Base-by-base conservation (phyloP, 1,139 yeast genomes). In the Wickerhamomyces sp. region DNA sequence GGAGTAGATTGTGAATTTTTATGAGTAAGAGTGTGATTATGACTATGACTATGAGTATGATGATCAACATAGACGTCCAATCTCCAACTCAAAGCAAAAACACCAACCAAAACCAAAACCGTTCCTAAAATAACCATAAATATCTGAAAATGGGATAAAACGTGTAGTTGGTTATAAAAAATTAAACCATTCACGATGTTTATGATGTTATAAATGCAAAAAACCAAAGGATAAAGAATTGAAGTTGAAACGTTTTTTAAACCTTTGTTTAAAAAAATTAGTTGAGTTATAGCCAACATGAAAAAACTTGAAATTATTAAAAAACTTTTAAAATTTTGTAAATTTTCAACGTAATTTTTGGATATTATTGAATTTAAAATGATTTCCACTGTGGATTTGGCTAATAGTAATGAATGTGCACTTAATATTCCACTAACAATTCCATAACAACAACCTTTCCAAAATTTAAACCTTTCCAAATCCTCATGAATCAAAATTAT, bases 391-490 rank as follows among this genome's bases (percentile, higher is more conserved):
- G 86, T 72, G 2, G 89, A 77, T 57, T 88, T 88, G 20, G 96
- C 95, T 62, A 86, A 72, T 35, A 88, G 66, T 38, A 88, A 70
- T 1, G 95, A 84, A 54, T 86, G 95, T 0, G 95, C 95, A 0
- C 95, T 83, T 33, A 87, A 64, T 0, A 82, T 74, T 2, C 96
- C 96, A 34, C 89, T 79, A 3, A 80, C 64, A 13, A 78, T 55
- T 2, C 95, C 95, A 53, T 69, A 83, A 21, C 73, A 10, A 75
- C 59, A 3, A 89, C 95, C 51, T 68, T 44, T 36, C 22, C 39
- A n/a, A 26, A 45, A 35, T 26, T 41, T 36, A 37, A 43, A 45
- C 19, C 31, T 30, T 3, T 37, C 38, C 8, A 6, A 17, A 9
- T 6, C n/a, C 2, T 37, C 24, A 4, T 41, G 9, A 26, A 40